Evolutionary conservation across 2,329 filamentous ascomycete genomes (phyloP), one percentile per base, ranked within the genome.

Genomic region (Massarina eburnea): DNA sequence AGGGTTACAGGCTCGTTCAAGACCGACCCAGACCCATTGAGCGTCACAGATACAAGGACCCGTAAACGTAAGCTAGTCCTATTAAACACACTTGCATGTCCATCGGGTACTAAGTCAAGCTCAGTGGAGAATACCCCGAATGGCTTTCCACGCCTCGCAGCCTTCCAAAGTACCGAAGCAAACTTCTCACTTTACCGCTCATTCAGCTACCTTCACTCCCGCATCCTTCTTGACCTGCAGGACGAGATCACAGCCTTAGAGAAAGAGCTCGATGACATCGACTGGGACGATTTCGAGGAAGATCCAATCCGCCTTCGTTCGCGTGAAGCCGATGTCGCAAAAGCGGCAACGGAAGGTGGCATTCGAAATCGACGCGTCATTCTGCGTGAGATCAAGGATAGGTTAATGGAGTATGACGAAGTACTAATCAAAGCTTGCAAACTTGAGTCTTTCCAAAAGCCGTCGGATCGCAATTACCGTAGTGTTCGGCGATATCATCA

Each of bases 111-210:
- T 59, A 8, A 55, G 30, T n/a, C 15, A 17, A 8, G 4, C n/a
- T 5, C 39, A 68, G 67, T 72, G 41, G 67, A 73, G 34, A 53
- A 67, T 14, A 66, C 58, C 2, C 69, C 71, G 1, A 61, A 70
- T 18, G 72, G 72, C 6, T 74, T 68, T 41, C 66, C 70, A 3
- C 53, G 59, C 1, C 59, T 73, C 1, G 70, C 72, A 3, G 62
- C 66, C 0, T 73, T 74, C 41, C 66, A 72, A 35, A 57, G 68
- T 1, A 69, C 65, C 38, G 71, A 74, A 32, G 48, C 61, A 8
- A 72, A 71, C 39, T 73, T 74, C 42, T 56, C 67, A 2, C 55
- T 72, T 3, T 74, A 73, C 47, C 60, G 72, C 4, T 64, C 62
- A 3, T 74, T 73, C 41, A 55, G 53, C 32, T 71, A 72, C 43